Evolutionary conservation across 345 rosid genomes (phyloP).

Genomic region (Eucalyptus curtisii): DNA sequence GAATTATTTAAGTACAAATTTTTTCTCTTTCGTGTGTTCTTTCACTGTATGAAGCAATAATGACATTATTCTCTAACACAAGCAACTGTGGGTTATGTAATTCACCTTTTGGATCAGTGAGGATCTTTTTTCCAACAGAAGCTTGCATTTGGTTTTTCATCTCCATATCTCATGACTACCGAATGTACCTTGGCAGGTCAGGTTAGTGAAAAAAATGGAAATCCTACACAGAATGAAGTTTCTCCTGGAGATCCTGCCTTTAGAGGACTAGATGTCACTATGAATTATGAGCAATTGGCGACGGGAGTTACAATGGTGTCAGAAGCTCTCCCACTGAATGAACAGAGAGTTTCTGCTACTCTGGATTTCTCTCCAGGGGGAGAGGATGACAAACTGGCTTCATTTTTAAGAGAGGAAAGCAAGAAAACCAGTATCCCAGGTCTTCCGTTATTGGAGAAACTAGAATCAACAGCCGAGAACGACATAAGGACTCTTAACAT

Average conservation of each 20-base stretch:
- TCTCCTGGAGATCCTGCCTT: not conserved
- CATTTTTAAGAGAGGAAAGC: not conserved
- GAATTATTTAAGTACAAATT: not conserved
- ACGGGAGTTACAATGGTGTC: constrained; percentile 4
- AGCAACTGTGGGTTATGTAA: not conserved
- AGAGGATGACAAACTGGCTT: constrained; percentile 5
- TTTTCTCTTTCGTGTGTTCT: not conserved
- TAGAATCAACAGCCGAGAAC: constrained; percentile 61
- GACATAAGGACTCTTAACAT: constrained; percentile 10
- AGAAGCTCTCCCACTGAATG: not conserved
- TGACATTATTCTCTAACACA: not conserved
- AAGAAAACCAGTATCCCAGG: not conserved
- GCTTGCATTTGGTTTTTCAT: not conserved
- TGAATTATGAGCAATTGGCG: not conserved
- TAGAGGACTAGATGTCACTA: constrained; percentile 5
- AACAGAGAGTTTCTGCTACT: constrained; percentile 7
- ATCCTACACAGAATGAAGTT: constrained; percentile 3
- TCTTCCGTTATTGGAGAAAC: constrained; percentile 9
- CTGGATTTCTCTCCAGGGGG: not conserved
- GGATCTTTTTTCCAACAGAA: not conserved
- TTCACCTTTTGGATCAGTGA: not conserved
- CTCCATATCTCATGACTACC: not conserved
- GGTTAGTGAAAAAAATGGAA: not conserved
- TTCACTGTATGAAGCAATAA: not conserved
- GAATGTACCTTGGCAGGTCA: not conserved